Conservation (phyloP, 805 yeast species). For the Hanseniaspora lindneri region DNA sequence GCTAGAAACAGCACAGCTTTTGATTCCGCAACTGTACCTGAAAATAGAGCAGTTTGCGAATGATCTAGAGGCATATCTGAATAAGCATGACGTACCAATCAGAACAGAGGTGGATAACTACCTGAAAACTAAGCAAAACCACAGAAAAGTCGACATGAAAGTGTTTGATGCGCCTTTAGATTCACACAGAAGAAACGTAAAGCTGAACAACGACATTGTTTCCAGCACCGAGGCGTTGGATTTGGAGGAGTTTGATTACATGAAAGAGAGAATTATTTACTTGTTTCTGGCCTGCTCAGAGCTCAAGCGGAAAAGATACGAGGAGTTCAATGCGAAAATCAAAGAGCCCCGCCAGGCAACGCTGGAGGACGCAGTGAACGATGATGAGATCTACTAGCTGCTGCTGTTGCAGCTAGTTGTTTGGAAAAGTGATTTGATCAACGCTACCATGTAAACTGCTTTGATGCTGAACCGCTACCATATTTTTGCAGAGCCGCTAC, state of each 20-base stretch:
- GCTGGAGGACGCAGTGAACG: slow-evolving; percentile 12
- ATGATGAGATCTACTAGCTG: slow-evolving; percentile 13
- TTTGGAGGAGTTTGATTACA: slow-evolving; percentile 8
- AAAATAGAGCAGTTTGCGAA: slow-evolving; percentile 33
- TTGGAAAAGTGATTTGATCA: too few relatives aligned
- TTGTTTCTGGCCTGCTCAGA: slow-evolving; percentile 1
- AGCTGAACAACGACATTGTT: slow-evolving; percentile 9
- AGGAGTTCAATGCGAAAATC: slow-evolving; percentile 2
- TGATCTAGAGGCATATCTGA: slow-evolving; percentile 34
- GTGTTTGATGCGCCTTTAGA: slow-evolving; percentile 1
- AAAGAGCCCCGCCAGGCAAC: background rate
- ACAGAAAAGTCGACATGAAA: background rate
- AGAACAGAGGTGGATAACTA: background rate
- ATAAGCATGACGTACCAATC: slow-evolving; percentile 21
- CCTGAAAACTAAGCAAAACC: background rate
- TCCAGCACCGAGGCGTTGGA: slow-evolving; percentile 9
- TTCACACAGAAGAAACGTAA: slow-evolving; percentile 10
- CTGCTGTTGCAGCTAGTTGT: too few relatives aligned
- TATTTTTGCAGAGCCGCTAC: too few relatives aligned
- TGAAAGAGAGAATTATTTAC: slow-evolving; percentile 10
- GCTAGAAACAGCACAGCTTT: slow-evolving; percentile 40
- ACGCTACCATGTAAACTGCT: too few relatives aligned
- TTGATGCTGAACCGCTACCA: background rate
- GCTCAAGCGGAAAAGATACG: slow-evolving; percentile 4
- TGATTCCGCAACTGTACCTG: slow-evolving; percentile 38